These are phyloP conservation scores for Ganoderma lucidum DNA, from an alignment of 1,284 basidiomycete species.

Conservation along the genomic window DNA sequence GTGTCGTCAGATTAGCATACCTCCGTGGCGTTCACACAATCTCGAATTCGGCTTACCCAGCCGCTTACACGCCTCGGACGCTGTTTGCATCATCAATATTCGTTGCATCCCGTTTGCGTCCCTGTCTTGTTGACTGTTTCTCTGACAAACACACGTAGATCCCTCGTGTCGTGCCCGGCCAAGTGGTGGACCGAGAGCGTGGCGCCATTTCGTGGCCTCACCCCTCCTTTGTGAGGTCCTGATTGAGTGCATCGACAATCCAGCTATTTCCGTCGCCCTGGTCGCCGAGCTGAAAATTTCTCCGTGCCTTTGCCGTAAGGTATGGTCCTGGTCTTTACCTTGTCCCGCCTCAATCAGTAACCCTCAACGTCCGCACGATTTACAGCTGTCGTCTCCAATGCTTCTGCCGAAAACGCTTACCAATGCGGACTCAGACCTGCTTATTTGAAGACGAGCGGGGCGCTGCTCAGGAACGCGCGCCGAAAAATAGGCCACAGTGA, in stretches of 20 bases:
- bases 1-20: neutral
- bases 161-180: neutral
- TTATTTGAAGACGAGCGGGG: slow-evolving; percentile 3
- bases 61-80: neutral
- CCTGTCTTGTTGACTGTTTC: neutral
- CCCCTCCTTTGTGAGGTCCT: neutral
- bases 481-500: neutral
- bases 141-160: neutral
- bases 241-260: neutral
- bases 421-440: neutral
- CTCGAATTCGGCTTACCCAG: neutral
- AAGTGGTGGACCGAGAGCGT: neutral
- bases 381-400: slow-evolving; percentile 4
- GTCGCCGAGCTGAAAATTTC: slow-evolving; percentile 8
- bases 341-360: neutral
- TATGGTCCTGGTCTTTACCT: neutral
- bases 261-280: neutral
- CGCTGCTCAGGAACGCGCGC: slow-evolving; percentile 5
- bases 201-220: neutral
- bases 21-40: neutral
- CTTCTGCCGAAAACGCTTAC: slow-evolving; percentile 5
- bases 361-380: neutral
- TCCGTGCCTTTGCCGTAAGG: slow-evolving; percentile 6
- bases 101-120: neutral
- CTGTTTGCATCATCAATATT: neutral